phyloP scores from a whole-genome alignment of 2,329 filamentous ascomycete species.

The Diaporthe sp. region DNA sequence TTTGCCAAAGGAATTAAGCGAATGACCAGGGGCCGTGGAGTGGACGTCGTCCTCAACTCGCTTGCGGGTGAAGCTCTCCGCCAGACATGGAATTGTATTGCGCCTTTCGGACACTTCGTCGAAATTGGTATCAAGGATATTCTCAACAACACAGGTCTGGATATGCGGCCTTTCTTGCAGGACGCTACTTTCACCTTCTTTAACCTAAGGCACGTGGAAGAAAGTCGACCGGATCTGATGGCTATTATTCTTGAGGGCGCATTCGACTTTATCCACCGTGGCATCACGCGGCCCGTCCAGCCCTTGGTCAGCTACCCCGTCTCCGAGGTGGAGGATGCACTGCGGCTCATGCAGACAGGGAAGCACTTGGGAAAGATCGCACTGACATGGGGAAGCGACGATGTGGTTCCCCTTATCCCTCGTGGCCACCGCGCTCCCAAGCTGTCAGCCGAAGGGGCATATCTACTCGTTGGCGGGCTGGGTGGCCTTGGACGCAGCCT shows the following conservation, averaged over 20 bases:
- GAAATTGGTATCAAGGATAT: constrained; percentile 42
- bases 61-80: constrained; percentile 46
- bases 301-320: constrained; percentile 42
- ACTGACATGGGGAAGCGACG: constrained; percentile 50
- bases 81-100: constrained; percentile 43
- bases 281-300: background rate
- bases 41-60: background rate
- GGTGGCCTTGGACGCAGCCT: constrained; percentile 51
- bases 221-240: background rate
- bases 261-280: background rate
- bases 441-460: constrained; percentile 45
- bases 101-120: constrained; percentile 40
- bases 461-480: constrained; percentile 43
- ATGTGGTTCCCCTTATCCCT: background rate
- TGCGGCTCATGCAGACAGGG: constrained; percentile 52
- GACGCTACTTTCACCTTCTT: constrained; percentile 50
- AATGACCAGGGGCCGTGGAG: constrained; percentile 44
- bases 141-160: constrained; percentile 50
- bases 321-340: constrained; percentile 51
- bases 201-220: constrained; percentile 46
- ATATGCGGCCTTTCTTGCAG: constrained; percentile 48
- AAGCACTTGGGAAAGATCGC: constrained; percentile 47
- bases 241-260: background rate
- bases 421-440: constrained; percentile 4
- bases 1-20: constrained; percentile 48